These are phyloP conservation scores for Ceratobasidium theobromae DNA, from an alignment of 1,284 basidiomycete species.

Conservation along the genomic window DNA sequence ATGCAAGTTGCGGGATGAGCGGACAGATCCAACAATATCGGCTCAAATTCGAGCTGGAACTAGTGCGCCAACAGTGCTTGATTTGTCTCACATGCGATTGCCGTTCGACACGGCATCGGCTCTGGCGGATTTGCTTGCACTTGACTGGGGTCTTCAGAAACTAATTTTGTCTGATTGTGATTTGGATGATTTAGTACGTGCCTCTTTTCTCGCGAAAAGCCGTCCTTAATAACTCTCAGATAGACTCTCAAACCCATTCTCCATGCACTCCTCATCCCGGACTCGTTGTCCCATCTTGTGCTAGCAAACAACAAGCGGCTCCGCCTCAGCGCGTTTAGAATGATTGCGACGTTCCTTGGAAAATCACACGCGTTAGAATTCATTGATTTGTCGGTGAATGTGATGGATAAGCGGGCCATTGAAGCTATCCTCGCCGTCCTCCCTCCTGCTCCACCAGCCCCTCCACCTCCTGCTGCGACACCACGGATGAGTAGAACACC, in stretches of 20 bases:
- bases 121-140: constrained; percentile 82
- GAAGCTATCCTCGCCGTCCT: constrained; percentile 80
- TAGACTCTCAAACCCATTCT: constrained; percentile 86
- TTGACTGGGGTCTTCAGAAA: constrained; percentile 87
- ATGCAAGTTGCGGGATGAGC: constrained; percentile 73
- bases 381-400: constrained; percentile 86
- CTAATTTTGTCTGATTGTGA: constrained; percentile 78
- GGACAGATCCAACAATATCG: constrained; percentile 42
- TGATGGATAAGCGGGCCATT: constrained; percentile 78
- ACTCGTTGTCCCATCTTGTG: constrained; percentile 79
- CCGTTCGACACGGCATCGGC: constrained; percentile 70
- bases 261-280: constrained; percentile 85
- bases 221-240: not conserved
- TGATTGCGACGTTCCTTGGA: constrained; percentile 65
- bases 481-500: constrained; percentile 14
- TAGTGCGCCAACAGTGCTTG: constrained; percentile 64
- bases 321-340: constrained; percentile 74
- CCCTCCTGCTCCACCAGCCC: constrained; percentile 48
- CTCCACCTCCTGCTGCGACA: constrained; percentile 25
- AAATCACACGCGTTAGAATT: constrained; percentile 77
- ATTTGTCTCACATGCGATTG: constrained; percentile 76
- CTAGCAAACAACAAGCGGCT: constrained; percentile 85
- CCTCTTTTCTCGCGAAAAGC: constrained; percentile 7
- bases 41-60: constrained; percentile 52
- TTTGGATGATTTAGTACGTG: constrained; percentile 72